Percentiles rank a stretch among this genome's conserved stretches.
phyloP scores from a whole-genome alignment of 208 protist genomes.

The Trypanosoma rangeli region DNA sequence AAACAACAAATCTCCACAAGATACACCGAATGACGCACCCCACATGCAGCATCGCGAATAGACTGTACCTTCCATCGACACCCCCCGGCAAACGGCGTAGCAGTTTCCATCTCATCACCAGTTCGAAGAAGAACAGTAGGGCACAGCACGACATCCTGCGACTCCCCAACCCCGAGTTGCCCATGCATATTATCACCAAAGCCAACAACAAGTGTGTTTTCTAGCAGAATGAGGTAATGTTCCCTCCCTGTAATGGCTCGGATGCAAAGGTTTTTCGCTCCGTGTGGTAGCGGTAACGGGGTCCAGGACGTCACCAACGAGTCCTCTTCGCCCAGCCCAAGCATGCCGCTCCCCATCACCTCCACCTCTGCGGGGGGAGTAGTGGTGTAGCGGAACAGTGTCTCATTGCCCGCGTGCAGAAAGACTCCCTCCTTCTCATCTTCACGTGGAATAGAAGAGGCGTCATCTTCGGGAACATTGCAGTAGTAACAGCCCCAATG shows the following conservation, averaged over 20 bases:
- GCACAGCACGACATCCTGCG: constrained; percentile 20
- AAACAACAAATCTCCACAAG: constrained; percentile 44
- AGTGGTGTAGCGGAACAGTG: constrained; percentile 40
- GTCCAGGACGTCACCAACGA: constrained; percentile 31
- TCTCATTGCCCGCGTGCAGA: constrained; percentile 70
- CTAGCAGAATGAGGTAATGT: constrained; percentile 51
- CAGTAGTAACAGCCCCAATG: constrained; percentile 91
- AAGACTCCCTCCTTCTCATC: constrained; percentile 14
- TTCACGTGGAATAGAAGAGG: constrained; percentile 54
- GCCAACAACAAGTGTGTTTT: constrained; percentile 43
- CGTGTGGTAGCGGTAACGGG: constrained; percentile 19
- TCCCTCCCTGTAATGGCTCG: constrained; percentile 43
- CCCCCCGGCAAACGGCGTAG: neutral
- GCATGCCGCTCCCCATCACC: constrained; percentile 52
- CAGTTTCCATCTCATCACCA: constrained; percentile 33
- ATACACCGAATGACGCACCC: constrained; percentile 71
- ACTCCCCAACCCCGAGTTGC: constrained; percentile 42
- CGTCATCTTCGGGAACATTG: constrained; percentile 56
- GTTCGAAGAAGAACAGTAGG: constrained; percentile 34
- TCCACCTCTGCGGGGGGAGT: neutral
- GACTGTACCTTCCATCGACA: constrained; percentile 34
- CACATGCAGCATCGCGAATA: constrained; percentile 48
- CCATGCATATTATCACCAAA: constrained; percentile 86
- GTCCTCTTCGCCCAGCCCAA: constrained; percentile 60
- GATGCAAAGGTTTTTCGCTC: constrained; percentile 15